Conservation (phyloP, 192 early-diverging fungal species). For the Backusella sp. region DNA sequence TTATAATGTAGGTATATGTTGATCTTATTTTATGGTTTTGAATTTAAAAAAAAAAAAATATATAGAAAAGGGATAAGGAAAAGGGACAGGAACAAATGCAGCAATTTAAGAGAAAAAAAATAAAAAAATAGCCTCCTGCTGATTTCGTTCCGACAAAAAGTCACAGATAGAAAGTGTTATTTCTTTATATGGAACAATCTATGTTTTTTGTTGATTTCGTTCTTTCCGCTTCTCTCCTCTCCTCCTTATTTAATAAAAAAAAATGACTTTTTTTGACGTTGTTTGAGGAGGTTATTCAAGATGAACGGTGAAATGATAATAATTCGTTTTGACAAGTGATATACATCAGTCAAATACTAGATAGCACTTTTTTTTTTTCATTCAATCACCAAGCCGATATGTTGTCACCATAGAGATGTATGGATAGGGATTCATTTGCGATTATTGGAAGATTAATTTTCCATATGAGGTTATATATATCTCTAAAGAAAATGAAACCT, state of each 20-base stretch:
- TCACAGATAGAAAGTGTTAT: background rate
- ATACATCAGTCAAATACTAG: no score
- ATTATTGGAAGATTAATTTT: no score
- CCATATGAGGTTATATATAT: no score
- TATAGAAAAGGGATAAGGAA: background rate
- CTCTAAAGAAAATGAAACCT: no score
- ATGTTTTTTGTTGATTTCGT: background rate
- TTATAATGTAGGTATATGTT: background rate
- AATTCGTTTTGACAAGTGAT: no score
- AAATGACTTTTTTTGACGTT: background rate
- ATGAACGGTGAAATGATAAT: background rate
- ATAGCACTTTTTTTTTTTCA: no score
- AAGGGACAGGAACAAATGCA: background rate
- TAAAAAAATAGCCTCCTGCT: background rate
- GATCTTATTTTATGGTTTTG: background rate
- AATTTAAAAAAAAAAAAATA: background rate
- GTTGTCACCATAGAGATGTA: no score
- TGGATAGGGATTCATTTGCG: no score
- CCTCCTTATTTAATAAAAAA: background rate
- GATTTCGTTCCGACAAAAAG: background rate
- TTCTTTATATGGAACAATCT: background rate
- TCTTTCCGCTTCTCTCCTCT: background rate
- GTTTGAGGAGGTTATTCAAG: background rate
- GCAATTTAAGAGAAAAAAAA: constrained; percentile 7
- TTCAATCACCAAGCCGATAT: no score